Evolutionary conservation across 495 filamentous ascomycete genomes (phyloP), one percentile per base, ranked within the genome.

Genomic region (Glonium stellatum): DNA sequence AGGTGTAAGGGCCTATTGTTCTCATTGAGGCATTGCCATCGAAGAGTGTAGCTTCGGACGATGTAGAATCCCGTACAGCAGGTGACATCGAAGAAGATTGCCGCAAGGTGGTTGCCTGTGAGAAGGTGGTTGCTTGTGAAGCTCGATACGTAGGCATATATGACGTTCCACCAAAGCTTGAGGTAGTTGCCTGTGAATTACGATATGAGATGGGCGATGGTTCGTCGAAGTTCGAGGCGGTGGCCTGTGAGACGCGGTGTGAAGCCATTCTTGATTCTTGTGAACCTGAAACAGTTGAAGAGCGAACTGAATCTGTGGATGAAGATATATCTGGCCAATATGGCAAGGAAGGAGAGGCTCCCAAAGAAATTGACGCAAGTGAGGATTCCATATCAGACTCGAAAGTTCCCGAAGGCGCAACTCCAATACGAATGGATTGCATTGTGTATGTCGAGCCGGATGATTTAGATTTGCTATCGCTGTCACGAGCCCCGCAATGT

Each of bases 401-500:
- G 9, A 41, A 51, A 15, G 13, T 51, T 0, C 53, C 57, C 8
- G 57, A 49, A 25, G 42, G 46, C 9, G 54, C 57, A 25, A 42
- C 37, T 5, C 47, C 54, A 23, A 63, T 59, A 35, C 27, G 27
- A 31, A 31, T 31, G 2, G 27, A 31, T 31, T 2, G 6, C 27
- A 31, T 31, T 31, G 27, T 31, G 27, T 2, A 31, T 31, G 6
- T 6, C 2, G 27, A 31, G 27, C 27, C 27, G 2, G 27, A 31
- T 31, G 27, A 31, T 31, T 31, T 31, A 31, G 27, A 31, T 31
- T 31, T 31, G 6, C 27, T 31, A 6, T 67, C 65, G 44, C 64
- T 61, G 9, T 31, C 46, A 37, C 64, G 65, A 5, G 53, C 57
- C 27, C 52, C 54, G 36, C 65, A 68, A 22, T 68, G 65, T 11